Evolutionary conservation across 2,329 filamentous ascomycete genomes (phyloP), one percentile per base, ranked within the genome.

Genomic region (Claviceps sp.): DNA sequence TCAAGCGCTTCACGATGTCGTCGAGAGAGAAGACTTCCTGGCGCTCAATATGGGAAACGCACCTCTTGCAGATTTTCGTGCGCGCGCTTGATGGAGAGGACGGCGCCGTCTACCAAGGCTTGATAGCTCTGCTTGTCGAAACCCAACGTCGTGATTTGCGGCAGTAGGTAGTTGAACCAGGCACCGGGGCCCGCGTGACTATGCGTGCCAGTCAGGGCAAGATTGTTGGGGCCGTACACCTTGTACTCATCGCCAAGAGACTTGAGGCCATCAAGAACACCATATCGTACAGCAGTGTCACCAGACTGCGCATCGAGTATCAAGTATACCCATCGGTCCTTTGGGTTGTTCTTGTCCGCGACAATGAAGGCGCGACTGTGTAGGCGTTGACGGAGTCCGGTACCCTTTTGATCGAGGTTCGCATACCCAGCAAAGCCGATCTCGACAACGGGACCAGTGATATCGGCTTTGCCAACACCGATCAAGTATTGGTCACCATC

Each of bases 371-470:
- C 85, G 49, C 91, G 82, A 40, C 88, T 89, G 68, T 93, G 91
- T 16, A 95, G 74, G 47, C 91, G 80, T 69, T 97, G 91, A 47
- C 90, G 83, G 49, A 97, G 72, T 22, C 91, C 91, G 2, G 82
- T 83, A 45, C 91, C 91, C 34, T 85, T 71, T 69, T 97, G 91
- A 43, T 79, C 78, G n/a, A 83, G 73, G 65, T 90, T 86, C 36
- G 91, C 91, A 71, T 96, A 96, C 55, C 90, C 90, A 76, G 91
- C 93, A 64, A 96, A 78, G 60, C 88, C 89, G 62, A 96, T 79
- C 66, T 96, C 88, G 22, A 94, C 89, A 13, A 94, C 88, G 0
- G 89, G 88, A 2, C 86, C 77, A 0, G 77, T 80, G 58, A 80
- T 78, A 57, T 80, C 77, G 5, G 72, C 76, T 62, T 79, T 79